Evolutionary conservation across 75 land plant species (phyloP).

Genomic region (Adiantum capillusveneris): DNA sequence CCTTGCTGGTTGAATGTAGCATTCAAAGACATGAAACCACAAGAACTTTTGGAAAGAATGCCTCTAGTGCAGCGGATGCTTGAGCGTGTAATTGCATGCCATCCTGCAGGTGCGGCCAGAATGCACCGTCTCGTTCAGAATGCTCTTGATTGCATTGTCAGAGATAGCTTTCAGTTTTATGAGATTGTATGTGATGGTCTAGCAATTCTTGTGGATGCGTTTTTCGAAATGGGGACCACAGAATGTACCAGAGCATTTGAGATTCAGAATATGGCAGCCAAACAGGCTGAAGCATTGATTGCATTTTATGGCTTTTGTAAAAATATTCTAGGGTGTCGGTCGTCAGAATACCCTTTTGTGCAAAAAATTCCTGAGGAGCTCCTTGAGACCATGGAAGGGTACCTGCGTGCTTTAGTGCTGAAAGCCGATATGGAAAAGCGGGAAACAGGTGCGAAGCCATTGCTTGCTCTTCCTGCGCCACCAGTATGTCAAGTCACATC

Average conservation of each 20-base stretch:
- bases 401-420: constrained; percentile 19
- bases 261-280: constrained; percentile 46
- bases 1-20: constrained; percentile 10
- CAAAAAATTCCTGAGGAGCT: constrained; percentile 50
- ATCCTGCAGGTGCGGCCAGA: constrained; percentile 63
- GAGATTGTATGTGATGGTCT: constrained; percentile 57
- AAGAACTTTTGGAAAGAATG: constrained; percentile 43
- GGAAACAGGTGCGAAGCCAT: constrained; percentile 8
- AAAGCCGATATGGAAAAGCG: constrained; percentile 6
- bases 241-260: constrained; percentile 45
- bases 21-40: constrained; percentile 45
- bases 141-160: constrained; percentile 45
- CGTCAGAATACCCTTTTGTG: constrained; percentile 69
- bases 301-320: constrained; percentile 59
- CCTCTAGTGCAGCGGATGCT: constrained; percentile 49
- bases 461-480: background rate
- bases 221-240: constrained; percentile 60
- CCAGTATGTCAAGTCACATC: background rate
- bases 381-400: constrained; percentile 61
- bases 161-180: constrained; percentile 79
- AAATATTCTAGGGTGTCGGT: constrained; percentile 56
- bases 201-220: constrained; percentile 59
- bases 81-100: constrained; percentile 54
- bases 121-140: constrained; percentile 34
- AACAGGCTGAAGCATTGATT: constrained; percentile 64